Conservation (phyloP, 2,329 filamentous ascomycete species). For the Penicillium expansum region DNA sequence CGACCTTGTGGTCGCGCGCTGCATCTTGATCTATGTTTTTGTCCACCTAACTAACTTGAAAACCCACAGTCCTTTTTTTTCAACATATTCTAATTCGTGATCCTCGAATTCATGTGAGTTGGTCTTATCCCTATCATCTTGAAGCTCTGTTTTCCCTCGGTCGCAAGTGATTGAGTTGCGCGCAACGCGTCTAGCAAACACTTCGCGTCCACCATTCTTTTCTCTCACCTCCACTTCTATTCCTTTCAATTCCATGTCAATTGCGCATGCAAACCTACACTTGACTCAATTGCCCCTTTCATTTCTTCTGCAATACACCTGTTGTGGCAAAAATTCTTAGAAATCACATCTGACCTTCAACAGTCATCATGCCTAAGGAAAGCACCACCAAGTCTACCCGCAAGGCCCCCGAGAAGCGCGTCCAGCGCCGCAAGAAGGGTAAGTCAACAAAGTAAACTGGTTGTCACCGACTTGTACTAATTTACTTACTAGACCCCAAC, state of each 20-base stretch:
- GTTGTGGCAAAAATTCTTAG: not conserved
- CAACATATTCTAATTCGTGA: not conserved
- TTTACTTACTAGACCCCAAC: constrained; percentile 71
- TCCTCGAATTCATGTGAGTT: constrained; percentile 8
- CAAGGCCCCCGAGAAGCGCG: constrained; percentile 58
- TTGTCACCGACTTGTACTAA: constrained; percentile 15
- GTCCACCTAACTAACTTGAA: constrained; percentile 2
- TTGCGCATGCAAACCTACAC: not conserved
- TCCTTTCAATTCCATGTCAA: not conserved
- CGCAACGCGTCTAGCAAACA: constrained; percentile 7
- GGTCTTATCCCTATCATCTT: not conserved
- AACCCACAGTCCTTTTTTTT: constrained; percentile 1
- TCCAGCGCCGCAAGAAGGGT: constrained; percentile 73
- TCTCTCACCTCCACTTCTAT: not conserved
- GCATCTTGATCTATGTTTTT: constrained; percentile 1
- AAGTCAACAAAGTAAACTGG: constrained; percentile 28
- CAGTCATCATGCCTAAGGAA: constrained; percentile 65
- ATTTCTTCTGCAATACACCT: not conserved
- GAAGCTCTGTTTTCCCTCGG: not conserved
- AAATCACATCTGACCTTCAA: not conserved
- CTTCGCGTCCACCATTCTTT: not conserved
- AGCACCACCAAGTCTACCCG: constrained; percentile 61
- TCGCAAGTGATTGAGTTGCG: constrained; percentile 4
- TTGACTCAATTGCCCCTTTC: not conserved
- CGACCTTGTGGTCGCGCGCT: constrained; percentile 15